Percentiles rank a stretch among this genome's conserved stretches.
Conservation (phyloP, 2,329 filamentous ascomycete genomes). For the Simplicillium sp. region DNA sequence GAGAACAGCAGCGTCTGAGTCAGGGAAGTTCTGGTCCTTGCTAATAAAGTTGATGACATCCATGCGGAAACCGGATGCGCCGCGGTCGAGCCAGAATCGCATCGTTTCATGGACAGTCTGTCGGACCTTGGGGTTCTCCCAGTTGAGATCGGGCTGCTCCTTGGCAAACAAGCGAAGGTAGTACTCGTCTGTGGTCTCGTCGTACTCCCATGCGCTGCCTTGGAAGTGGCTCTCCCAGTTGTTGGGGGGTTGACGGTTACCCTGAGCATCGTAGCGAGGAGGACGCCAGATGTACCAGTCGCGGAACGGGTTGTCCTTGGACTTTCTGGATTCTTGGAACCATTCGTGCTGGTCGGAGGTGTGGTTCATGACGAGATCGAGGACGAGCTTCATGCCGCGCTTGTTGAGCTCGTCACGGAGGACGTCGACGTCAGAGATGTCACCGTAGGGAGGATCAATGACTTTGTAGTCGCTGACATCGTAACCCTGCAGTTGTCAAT, state of each 20-base stretch:
- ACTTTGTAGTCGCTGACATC: slow-evolving; percentile 60
- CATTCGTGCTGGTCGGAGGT: slow-evolving; percentile 49
- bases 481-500: slow-evolving; percentile 38
- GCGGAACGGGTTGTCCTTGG: slow-evolving; percentile 42
- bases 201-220: slow-evolving; percentile 38
- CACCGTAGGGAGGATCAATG: slow-evolving; percentile 59
- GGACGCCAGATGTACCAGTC: slow-evolving; percentile 60
- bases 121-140: slow-evolving; percentile 59
- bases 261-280: slow-evolving; percentile 44
- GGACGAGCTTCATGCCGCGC: slow-evolving; percentile 57
- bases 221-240: slow-evolving; percentile 39
- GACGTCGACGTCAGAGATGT: slow-evolving; percentile 54
- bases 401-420: slow-evolving; percentile 52
- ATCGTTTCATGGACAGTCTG: slow-evolving; percentile 59
- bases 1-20: slow-evolving; percentile 26
- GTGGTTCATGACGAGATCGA: slow-evolving; percentile 69
- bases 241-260: slow-evolving; percentile 51
- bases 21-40: slow-evolving; percentile 48
- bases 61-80: slow-evolving; percentile 57
- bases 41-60: slow-evolving; percentile 61
- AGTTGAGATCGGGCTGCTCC: slow-evolving; percentile 70
- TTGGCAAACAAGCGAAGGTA: slow-evolving; percentile 61
- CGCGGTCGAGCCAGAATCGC: slow-evolving; percentile 65
- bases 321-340: slow-evolving; percentile 46
- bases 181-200: slow-evolving; percentile 38